phyloP scores from a whole-genome alignment of 805 yeast species.

The Wickerhamomyces subpelliculosus region DNA sequence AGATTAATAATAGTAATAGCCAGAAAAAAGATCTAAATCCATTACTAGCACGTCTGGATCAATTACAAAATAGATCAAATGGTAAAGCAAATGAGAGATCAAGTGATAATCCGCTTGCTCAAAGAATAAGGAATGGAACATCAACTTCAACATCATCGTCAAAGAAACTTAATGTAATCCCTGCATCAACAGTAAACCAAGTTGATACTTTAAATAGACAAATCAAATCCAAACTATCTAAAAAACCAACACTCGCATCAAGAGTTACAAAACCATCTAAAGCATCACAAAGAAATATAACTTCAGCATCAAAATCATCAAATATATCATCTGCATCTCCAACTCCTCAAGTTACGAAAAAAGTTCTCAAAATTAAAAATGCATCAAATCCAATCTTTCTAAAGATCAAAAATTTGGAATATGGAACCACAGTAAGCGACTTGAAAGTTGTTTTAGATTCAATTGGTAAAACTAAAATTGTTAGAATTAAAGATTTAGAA shows the following conservation, averaged over 20 bases:
- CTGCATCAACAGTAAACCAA: too few relatives aligned
- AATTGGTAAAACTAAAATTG: constrained; percentile 17
- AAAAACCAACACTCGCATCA: too few relatives aligned
- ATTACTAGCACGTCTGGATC: not conserved
- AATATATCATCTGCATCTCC: too few relatives aligned
- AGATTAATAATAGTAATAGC: not conserved
- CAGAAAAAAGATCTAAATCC: not conserved
- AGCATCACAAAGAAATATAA: not conserved
- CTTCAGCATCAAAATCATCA: not conserved
- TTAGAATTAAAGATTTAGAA: constrained; percentile 28
- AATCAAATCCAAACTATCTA: too few relatives aligned
- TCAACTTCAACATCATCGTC: not conserved
- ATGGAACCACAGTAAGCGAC: constrained; percentile 25
- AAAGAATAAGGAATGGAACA: not conserved
- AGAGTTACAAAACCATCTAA: too few relatives aligned
- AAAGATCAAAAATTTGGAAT: constrained; percentile 24
- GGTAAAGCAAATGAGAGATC: not conserved
- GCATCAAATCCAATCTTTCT: constrained; percentile 19
- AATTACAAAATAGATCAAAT: not conserved
- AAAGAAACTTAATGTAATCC: not conserved
- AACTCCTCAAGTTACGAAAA: not conserved
- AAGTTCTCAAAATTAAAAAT: constrained; percentile 15
- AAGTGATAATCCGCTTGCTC: not conserved
- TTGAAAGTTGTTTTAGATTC: constrained; percentile 18
- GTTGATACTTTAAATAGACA: too few relatives aligned